Conservation (phyloP, 148 eudicot genomes). For the Camellia lanceoleosa region DNA sequence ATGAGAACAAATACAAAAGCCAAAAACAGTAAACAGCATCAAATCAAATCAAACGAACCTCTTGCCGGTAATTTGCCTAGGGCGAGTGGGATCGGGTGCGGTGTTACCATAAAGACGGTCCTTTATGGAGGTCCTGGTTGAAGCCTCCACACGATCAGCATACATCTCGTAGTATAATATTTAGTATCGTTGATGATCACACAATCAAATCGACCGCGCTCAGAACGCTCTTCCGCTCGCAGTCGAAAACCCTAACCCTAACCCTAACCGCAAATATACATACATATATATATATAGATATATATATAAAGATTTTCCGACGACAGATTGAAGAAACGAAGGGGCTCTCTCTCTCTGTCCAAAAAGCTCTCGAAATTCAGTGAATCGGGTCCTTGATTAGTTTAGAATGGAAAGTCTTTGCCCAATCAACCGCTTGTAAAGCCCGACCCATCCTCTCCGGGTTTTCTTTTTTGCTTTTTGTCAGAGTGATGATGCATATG, state of each 20-base stretch:
- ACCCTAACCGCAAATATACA: constrained; percentile 6
- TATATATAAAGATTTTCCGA: neutral
- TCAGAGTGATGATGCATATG: neutral
- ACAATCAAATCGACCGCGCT: neutral
- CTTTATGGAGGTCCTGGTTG: constrained; percentile 45
- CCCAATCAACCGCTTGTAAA: neutral
- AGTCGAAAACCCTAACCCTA: constrained; percentile 45
- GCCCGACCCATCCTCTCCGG: neutral
- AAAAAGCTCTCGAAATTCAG: neutral
- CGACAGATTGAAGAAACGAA: neutral
- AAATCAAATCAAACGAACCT: constrained; percentile 37
- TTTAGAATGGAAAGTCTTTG: neutral
- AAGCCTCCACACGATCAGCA: constrained; percentile 73
- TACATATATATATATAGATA: neutral
- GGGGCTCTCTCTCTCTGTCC: too few species aligned
- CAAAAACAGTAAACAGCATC: neutral
- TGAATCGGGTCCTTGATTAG: too few species aligned
- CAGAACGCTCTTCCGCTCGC: neutral
- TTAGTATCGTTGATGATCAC: too few species aligned
- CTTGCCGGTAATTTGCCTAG: constrained; percentile 57
- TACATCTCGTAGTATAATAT: constrained; percentile 38
- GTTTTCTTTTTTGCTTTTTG: neutral
- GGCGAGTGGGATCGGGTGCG: constrained; percentile 41
- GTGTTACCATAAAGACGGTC: constrained; percentile 59
- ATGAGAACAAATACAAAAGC: neutral